Conservation (phyloP, 495 filamentous ascomycete species). For the Neurospora hispaniola region DNA sequence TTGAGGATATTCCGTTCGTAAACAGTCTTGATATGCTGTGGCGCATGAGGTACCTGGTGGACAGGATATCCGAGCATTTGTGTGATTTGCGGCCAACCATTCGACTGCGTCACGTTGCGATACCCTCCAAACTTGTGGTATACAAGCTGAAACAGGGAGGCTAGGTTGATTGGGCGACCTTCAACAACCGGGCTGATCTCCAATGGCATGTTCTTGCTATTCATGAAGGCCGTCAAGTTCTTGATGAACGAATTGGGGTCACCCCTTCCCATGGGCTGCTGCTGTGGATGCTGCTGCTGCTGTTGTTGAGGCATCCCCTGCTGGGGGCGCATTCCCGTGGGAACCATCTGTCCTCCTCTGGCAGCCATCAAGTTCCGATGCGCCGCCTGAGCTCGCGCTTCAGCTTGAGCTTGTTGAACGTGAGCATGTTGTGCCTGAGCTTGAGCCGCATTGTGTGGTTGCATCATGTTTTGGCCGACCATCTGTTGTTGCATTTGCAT, state of each 20-base stretch:
- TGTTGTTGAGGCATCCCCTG: slow-evolving; percentile 17
- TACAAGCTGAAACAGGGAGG: slow-evolving; percentile 65
- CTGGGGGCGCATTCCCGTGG: slow-evolving; percentile 31
- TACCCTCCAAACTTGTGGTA: slow-evolving; percentile 65
- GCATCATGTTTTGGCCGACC: slow-evolving; percentile 32
- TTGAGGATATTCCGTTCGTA: slow-evolving; percentile 62
- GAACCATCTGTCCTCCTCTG: slow-evolving; percentile 37
- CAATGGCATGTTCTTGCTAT: slow-evolving; percentile 53
- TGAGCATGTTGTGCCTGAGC: slow-evolving; percentile 8
- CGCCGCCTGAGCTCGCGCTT: slow-evolving; percentile 29
- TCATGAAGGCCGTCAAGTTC: slow-evolving; percentile 62
- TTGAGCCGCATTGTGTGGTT: slow-evolving; percentile 7
- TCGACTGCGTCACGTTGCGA: slow-evolving; percentile 51
- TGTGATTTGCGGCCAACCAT: slow-evolving; percentile 63
- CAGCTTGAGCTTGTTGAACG: slow-evolving; percentile 11
- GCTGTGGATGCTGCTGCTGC: slow-evolving; percentile 11
- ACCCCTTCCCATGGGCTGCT: slow-evolving; percentile 8
- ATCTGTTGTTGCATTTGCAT: slow-evolving; percentile 39
- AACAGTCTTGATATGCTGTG: slow-evolving; percentile 55
- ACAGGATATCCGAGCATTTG: slow-evolving; percentile 54
- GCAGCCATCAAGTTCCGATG: slow-evolving; percentile 40
- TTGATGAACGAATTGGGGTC: slow-evolving; percentile 66
- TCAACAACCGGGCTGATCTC: slow-evolving; percentile 59
- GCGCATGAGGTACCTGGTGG: slow-evolving; percentile 53
- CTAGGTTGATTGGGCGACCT: slow-evolving; percentile 57